Conservation (phyloP, 306 rosid species). For the Gillenia trifoliata region DNA sequence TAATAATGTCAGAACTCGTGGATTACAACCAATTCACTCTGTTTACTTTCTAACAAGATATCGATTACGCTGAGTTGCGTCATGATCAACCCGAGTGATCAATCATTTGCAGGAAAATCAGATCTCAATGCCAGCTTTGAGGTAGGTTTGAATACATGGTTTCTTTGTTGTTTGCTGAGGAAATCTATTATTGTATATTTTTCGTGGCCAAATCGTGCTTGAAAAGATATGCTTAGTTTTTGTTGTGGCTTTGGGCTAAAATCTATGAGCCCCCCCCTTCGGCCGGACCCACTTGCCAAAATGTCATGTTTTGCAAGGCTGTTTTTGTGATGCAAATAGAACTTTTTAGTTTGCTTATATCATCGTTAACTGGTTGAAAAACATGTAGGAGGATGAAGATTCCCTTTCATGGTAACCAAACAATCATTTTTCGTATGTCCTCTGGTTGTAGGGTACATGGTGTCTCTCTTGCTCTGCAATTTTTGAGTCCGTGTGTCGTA, state of each 20-base stretch:
- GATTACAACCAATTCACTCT: conserved; percentile 16
- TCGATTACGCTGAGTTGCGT: neutral
- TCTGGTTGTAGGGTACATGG: conserved; percentile 23
- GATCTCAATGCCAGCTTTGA: conserved; percentile 31
- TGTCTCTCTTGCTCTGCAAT: neutral
- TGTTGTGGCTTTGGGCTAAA: conserved; percentile 19
- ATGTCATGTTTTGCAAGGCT: conserved; percentile 1
- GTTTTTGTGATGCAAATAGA: conserved; percentile 22
- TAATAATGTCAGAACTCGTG: conserved; percentile 11
- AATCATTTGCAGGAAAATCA: conserved; percentile 29
- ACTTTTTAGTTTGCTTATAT: conserved; percentile 13
- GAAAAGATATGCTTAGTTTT: conserved; percentile 28
- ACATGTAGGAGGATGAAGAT: conserved; percentile 9
- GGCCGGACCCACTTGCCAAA: conserved; percentile 17
- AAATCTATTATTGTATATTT: neutral
- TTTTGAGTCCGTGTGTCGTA: conserved; percentile 8
- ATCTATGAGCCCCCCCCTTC: too few relatives aligned
- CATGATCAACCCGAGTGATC: conserved; percentile 14
- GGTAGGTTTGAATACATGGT: neutral
- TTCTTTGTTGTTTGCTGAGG: neutral
- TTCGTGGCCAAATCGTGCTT: neutral
- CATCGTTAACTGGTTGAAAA: conserved; percentile 25
- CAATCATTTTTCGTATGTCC: conserved; percentile 24
- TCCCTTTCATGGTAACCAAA: conserved; percentile 9
- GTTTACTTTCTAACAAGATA: neutral